Conservation (phyloP, 2,329 filamentous ascomycete genomes). For the Pseudogymnoascus sp. region DNA sequence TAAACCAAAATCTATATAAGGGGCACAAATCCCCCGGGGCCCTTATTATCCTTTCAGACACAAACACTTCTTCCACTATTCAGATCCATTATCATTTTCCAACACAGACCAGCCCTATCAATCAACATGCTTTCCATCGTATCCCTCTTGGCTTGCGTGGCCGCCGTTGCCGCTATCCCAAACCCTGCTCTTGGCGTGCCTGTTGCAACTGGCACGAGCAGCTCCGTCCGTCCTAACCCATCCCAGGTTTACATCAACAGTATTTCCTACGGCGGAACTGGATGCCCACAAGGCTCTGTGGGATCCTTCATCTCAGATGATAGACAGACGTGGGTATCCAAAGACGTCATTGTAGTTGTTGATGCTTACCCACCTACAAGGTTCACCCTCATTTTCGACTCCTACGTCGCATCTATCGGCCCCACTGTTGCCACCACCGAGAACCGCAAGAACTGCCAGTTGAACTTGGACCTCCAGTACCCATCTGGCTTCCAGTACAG, state of each 20-base stretch:
- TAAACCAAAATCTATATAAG: background rate
- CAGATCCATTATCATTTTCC: background rate
- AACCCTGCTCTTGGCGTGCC: conserved; percentile 17
- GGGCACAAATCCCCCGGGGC: background rate
- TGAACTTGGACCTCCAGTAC: conserved; percentile 43
- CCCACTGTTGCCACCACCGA: conserved; percentile 33
- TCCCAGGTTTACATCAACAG: conserved; percentile 33
- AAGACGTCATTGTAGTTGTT: conserved; percentile 13
- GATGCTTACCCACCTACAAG: conserved; percentile 11
- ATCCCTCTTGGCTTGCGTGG: conserved; percentile 17
- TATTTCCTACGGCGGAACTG: conserved; percentile 39
- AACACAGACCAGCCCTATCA: background rate
- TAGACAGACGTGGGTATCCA: conserved; percentile 32
- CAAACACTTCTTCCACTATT: background rate
- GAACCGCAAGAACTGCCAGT: conserved; percentile 44
- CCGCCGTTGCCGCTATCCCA: conserved; percentile 19
- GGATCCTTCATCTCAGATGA: conserved; percentile 35
- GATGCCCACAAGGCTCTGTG: conserved; percentile 37
- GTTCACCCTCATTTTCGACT: conserved; percentile 44
- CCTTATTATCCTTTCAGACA: background rate
- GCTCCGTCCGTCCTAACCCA: conserved; percentile 24
- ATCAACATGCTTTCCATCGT: conserved; percentile 18
- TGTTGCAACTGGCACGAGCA: conserved; percentile 12
- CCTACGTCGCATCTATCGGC: conserved; percentile 42
- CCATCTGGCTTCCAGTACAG: conserved; percentile 45